Conservation (phyloP, 345 rosid species). For the Brassica incana region DNA sequence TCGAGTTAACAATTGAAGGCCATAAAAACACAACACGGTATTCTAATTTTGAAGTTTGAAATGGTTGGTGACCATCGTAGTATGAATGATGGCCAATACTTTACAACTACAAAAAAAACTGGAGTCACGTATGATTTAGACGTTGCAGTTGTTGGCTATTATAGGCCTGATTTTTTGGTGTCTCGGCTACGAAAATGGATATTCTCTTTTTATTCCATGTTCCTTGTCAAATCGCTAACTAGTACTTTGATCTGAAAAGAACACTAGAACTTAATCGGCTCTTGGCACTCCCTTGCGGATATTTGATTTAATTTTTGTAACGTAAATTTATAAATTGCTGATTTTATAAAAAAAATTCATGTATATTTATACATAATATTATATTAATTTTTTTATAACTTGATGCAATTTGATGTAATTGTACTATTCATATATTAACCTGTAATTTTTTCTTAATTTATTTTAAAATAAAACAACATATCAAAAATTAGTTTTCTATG, state of each 20-base stretch:
- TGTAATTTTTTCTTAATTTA: no score
- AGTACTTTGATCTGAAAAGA: background rate
- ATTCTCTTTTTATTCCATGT: conserved; percentile 14
- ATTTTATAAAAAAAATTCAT: no score
- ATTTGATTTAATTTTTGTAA: no score
- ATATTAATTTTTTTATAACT: no score
- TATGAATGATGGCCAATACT: background rate
- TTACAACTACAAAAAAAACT: background rate
- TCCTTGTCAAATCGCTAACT: background rate
- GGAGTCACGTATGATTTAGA: background rate
- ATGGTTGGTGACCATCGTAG: background rate
- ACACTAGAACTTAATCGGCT: no score
- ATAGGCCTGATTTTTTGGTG: background rate
- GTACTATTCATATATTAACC: no score
- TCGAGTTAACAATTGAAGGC: background rate
- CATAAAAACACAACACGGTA: background rate
- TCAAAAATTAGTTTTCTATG: no score
- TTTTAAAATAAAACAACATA: no score
- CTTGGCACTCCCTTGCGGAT: no score
- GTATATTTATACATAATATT: no score
- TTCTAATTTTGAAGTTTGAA: conserved; percentile 23
- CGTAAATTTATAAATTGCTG: no score
- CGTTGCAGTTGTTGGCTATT: background rate
- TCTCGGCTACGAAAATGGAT: background rate
- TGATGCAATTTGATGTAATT: no score